These are phyloP conservation scores for Ophiosphaerella korrae DNA, from an alignment of 2,329 filamentous ascomycete genomes.

Conservation along the genomic window DNA sequence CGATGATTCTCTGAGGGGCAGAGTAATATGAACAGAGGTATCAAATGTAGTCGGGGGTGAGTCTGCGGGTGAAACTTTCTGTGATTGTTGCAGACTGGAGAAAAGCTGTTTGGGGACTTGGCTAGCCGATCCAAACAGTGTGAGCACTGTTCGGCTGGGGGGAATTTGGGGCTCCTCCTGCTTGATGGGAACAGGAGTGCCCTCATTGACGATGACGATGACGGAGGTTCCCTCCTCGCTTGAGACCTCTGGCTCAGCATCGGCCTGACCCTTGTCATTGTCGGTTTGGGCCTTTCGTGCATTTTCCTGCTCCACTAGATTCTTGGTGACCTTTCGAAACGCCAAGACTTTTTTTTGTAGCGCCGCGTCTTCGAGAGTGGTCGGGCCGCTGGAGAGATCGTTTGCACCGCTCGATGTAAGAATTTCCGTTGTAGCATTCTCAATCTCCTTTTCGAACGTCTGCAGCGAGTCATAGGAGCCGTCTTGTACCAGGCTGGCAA, in stretches of 20 bases:
- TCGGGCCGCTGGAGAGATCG: constrained; percentile 26
- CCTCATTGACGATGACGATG: constrained; percentile 27
- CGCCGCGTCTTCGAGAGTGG: constrained; percentile 42
- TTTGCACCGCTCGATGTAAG: constrained; percentile 39
- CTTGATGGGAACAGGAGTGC: constrained; percentile 20
- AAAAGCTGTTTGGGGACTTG: constrained; percentile 79
- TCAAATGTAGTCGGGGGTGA: constrained; percentile 44
- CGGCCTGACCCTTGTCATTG: constrained; percentile 7
- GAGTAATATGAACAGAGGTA: constrained; percentile 49
- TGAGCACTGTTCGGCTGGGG: constrained; percentile 67
- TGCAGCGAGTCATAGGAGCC: constrained; percentile 50
- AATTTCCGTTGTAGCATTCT: constrained; percentile 47
- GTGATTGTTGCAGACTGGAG: constrained; percentile 74
- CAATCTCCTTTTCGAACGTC: constrained; percentile 51
- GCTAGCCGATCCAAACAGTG: constrained; percentile 72
- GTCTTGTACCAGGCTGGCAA: constrained; percentile 46
- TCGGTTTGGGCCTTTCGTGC: constrained; percentile 19
- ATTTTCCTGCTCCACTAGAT: constrained; percentile 37
- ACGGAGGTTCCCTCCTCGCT: constrained; percentile 18
- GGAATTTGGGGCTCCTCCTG: constrained; percentile 32
- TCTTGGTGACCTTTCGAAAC: constrained; percentile 40
- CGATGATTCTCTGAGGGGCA: constrained; percentile 64
- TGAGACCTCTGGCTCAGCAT: constrained; percentile 8
- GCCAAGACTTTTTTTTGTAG: constrained; percentile 40
- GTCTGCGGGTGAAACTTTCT: constrained; percentile 43